phyloP scores from a whole-genome alignment of 345 rosid species.

The Populus davidiana region DNA sequence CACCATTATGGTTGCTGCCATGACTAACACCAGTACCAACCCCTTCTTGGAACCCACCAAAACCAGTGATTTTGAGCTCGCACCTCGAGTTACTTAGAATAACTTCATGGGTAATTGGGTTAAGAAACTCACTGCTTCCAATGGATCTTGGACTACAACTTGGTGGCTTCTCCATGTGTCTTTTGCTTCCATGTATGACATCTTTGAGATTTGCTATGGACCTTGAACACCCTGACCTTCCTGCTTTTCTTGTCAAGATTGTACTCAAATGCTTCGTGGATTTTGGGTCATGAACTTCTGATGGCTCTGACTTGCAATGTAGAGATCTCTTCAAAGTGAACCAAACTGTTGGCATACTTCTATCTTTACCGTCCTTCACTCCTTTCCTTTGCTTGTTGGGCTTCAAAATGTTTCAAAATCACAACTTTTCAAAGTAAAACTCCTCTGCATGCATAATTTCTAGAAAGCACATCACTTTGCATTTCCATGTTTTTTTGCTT shows the following conservation, averaged over 20 bases:
- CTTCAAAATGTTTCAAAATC: not conserved
- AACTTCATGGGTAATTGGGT: conserved; percentile 96
- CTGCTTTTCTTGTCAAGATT: conserved; percentile 60
- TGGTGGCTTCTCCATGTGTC: conserved; percentile 83
- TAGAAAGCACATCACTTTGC: not conserved
- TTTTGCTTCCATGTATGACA: conserved; percentile 97
- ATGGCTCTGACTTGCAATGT: conserved; percentile 47
- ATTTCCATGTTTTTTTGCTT: not conserved
- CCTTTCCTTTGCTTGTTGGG: not conserved
- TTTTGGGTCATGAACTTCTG: conserved; percentile 48
- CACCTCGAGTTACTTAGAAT: conserved; percentile 85
- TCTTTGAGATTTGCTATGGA: conserved; percentile 97
- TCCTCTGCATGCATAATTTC: conserved; percentile 2
- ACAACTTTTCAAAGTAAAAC: not conserved
- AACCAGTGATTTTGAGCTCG: conserved; percentile 91
- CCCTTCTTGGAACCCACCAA: conserved; percentile 57
- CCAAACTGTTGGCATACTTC: conserved; percentile 58
- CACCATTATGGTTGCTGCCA: conserved; percentile 10
- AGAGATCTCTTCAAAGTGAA: conserved; percentile 44
- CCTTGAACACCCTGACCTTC: conserved; percentile 96
- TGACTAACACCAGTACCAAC: conserved; percentile 20
- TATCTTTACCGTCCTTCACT: not conserved
- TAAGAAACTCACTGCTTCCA: conserved; percentile 97
- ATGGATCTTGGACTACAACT: conserved; percentile 97
- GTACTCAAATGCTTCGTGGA: conserved; percentile 49